Base-by-base conservation (phyloP, 768 basidiomycete species). In the Cystofilobasidium ferigula region DNA sequence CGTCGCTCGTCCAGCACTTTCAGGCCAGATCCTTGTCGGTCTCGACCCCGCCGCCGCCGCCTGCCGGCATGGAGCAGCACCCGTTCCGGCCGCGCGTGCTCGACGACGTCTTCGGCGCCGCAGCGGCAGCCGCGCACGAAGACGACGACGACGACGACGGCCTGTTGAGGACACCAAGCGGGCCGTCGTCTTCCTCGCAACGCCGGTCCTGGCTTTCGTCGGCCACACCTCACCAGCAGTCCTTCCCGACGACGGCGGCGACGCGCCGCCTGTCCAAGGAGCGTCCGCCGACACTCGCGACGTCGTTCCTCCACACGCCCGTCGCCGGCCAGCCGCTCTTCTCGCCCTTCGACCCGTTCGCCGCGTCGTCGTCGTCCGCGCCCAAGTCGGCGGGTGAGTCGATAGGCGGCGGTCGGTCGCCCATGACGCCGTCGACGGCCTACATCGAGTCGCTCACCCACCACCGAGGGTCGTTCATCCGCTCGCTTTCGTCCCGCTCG, bases 281-380 rank as follows among this genome's bases (percentile, higher is more conserved):
- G n/a, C n/a, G n/a, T 7, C 51, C 51, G 2, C 26, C 26, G 28
- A 32, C 28, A 26, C 6, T 28, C 51, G 28, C 51, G 51, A 54
- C 47, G 28, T 32, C 26, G 51, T 54, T 54, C 16, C 47, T 48
- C 6, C n/a, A 28, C 47, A 14, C 47, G 26, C 47, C 47, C 26
- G 6, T 28, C 47, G 3, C 3, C 47, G 47, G 47, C 47, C 47
- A 48, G 51, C 51, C 51, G 5, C 51, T 54, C 51, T 54, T 54
- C 30, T 54, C 51, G 51, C 51, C 51, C 5, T 54, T 54, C 30
- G 51, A 54, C 51, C 51, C 51, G 28, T 54, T 54, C 30, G 45
- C 45, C 13, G 51, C 51, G 2, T 9, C 51, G 7, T 54, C 51
- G 28, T 30, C 51, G 28, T 54, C 51, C 28, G 14, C 48, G 30